Percentiles rank a stretch among this genome's conserved stretches.
These are phyloP conservation scores for Oidium heveae DNA, from an alignment of 2,329 filamentous ascomycete species.

Conservation along the genomic window DNA sequence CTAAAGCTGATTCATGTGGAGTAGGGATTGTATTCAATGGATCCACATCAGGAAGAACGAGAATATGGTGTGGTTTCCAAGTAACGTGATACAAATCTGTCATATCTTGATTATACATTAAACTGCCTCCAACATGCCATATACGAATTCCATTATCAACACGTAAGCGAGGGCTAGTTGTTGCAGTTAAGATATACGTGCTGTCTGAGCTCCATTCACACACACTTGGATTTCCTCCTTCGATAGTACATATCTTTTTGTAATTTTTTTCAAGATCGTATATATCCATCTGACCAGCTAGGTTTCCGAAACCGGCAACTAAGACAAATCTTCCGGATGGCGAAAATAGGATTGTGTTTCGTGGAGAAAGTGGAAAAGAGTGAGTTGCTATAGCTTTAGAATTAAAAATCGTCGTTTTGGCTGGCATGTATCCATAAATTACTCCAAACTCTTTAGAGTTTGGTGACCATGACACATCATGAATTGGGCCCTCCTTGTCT, in stretches of 20 bases:
- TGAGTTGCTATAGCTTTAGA: conserved; percentile 59
- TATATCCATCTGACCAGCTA: conserved; percentile 92
- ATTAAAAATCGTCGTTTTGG: conserved; percentile 97
- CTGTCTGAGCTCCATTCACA: conserved; percentile 97
- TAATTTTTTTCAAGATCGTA: conserved; percentile 93
- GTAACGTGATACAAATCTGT: conserved; percentile 73
- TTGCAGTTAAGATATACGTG: conserved; percentile 89
- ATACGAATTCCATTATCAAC: conserved; percentile 93
- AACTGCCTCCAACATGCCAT: conserved; percentile 67
- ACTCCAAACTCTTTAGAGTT: conserved; percentile 96
- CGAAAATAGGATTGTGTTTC: conserved; percentile 89
- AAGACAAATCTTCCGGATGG: conserved; percentile 81
- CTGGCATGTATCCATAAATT: conserved; percentile 96
- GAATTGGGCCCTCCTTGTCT: conserved; percentile 93
- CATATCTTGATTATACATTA: conserved; percentile 95
- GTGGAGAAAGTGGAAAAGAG: conserved; percentile 62
- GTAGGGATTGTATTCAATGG: conserved; percentile 48
- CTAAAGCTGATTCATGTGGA: conserved; percentile 59
- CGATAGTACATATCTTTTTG: conserved; percentile 74
- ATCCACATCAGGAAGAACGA: conserved; percentile 35
- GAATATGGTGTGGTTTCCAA: conserved; percentile 55
- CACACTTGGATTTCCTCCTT: conserved; percentile 84
- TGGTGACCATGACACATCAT: conserved; percentile 95
- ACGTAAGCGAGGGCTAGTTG: conserved; percentile 76
- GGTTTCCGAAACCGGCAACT: conserved; percentile 88